Evolutionary conservation across 2,329 filamentous ascomycete species (phyloP), one percentile per base, ranked within the genome.

Genomic region (Plenodomus biglobosus): DNA sequence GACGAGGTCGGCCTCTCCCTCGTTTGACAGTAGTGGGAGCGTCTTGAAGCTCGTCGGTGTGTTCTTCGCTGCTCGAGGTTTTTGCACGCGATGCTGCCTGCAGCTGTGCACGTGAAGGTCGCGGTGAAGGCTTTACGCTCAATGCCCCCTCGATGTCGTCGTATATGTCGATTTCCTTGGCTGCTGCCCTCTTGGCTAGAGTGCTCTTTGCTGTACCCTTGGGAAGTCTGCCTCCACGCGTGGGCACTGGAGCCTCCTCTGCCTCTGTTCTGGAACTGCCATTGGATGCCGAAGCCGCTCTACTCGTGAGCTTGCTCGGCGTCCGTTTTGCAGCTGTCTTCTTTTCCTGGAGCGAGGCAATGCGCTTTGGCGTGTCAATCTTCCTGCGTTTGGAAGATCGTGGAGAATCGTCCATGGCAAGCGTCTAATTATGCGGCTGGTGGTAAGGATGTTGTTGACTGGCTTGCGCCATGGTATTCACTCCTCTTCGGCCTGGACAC

Each of bases 141-240:
- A 74, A 56, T 7, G 73, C 74, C 22, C 73, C 72, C 38, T 76
- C 74, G 30, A 76, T 72, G 43, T 76, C 73, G 47, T 76, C 73
- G 52, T 75, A 76, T 13, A 75, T 53, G 41, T 74, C 73, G 22
- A 65, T 57, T 6, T 68, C 55, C 18, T 62, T 52, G 8, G 40
- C 50, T 36, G 40, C 44, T 18, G 34, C 44, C 35, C 38, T 38
- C 35, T 46, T 53, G 3, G 44, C 48, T 30, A 47, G 38, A 37
- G 47, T 52, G 40, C 55, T 53, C 11, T 55, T 58, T 22, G 40
- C 40, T 32, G 44, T 38, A 22, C 46, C 50, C 40, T 55, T 59
- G 4, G 48, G 17, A 18, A 40, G 20, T 34, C 42, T 48, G 2
- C 22, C 30, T 42, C 40, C 52, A 8, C 53, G 54, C 39, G 34